Base-by-base conservation (phyloP, 805 yeast species). In the Starmerella riodocensis region DNA sequence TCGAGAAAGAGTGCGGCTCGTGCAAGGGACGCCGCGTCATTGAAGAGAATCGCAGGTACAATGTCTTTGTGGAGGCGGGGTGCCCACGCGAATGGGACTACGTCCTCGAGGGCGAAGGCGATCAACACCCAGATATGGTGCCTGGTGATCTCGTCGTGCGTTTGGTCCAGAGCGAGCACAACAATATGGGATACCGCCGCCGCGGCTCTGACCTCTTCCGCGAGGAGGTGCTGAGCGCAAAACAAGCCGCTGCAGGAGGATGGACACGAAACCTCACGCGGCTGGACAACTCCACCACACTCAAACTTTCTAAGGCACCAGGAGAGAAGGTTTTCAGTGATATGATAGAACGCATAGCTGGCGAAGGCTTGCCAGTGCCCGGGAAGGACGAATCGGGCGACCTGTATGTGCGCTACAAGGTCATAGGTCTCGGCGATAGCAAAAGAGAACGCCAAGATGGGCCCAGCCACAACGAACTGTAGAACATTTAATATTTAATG, bases 171-270 rank as follows among this genome's bases (percentile, higher is more conserved):
- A 63, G 67, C 29, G 54, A 61, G 16, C 40, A 51, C 1, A 56
- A 46, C 23, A 78, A 80, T 54, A 56, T 83, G 70, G 98, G 98
- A 6, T 91, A 76, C 61, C 70, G 95, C 58, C 71, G 98, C 50
- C 69, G 84, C 43, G 81, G 81, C 27, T 57, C 68, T 46, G 66
- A 79, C 52, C 61, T 91, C 47, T 86, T 77, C 62, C 66, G 97
- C 43, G 80, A 84, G 0, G 97, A 91, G 56, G 76, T 73, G 1
- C 56, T 91, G 23, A 69, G 79, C 2, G 64, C 76, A 36, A 66
- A 69, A 39, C 95, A 91, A 57, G 80, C 96, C 0, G 35, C 73
- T 6, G 36, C 53, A 6, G 98, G 98, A 14, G 83, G 77, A 14
- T 91, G 98, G 98, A 53, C 59, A 28, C 66, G 94, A 39, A 58